Base-by-base conservation (phyloP, 2,329 filamentous ascomycete species). In the Tolypocladium pustulatum region DNA sequence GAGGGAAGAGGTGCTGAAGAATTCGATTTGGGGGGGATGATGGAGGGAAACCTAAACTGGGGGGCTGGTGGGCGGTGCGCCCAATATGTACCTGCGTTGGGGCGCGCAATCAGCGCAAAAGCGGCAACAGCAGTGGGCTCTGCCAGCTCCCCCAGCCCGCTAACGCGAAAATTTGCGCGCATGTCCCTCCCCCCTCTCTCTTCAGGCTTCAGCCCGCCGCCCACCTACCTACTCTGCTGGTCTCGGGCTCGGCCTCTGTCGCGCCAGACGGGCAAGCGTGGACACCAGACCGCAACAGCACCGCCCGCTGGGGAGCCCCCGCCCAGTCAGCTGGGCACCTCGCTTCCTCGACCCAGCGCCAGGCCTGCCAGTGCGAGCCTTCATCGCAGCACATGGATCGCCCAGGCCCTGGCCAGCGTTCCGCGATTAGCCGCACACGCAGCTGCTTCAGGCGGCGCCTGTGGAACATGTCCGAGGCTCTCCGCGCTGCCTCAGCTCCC, bases 21-120 rank as follows among this genome's bases (percentile, higher is more conserved):
- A 56, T 64, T 63, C 58, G 62, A 65, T n/a, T n/a, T n/a, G 67
- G 66, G 64, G 65, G 64, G 64, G 61, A 57, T 63, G 64, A 61
- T 58, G 62, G 62, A 62, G 64, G 61, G 62, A 65, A 66, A 63
- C 46, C 46, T 49, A 49, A 67, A 58, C 62, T 65, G 59, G 62
- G 67, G 67, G 68, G 67, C 64, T 62, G 65, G 71, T 68, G 70
- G 71, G 69, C 60, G 71, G 64, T 69, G 69, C 61, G 65, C 68
- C 64, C 62, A 69, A 69, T 72, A 72, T 71, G 70, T 72, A 72
- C 58, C 60, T 60, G 61, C 54, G 59, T 54, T 25, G 30, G 54
- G 53, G 64, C 54, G 67, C 67, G 64, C 69, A 72, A 72, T 72
- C 70, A 72, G 66, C 64, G 56, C 59, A 64, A 65, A 64, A 56